Percentiles rank a stretch among this genome's conserved stretches.
These are phyloP conservation scores for Hirsutella minnesotensis DNA, from an alignment of 2,329 filamentous ascomycete genomes.

Conservation along the genomic window DNA sequence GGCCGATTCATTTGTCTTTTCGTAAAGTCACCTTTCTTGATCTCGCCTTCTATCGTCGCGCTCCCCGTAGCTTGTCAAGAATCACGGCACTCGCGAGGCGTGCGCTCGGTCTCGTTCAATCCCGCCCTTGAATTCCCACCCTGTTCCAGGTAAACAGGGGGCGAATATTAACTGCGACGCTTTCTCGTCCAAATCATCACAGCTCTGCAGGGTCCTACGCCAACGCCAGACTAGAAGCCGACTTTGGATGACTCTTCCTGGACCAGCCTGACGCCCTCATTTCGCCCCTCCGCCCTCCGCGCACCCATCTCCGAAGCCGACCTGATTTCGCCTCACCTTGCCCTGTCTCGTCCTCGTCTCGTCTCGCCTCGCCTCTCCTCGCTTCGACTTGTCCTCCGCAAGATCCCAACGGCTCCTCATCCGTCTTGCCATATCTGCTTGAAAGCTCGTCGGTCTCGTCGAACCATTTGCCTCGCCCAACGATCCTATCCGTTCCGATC, in stretches of 20 bases:
- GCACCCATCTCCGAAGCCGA: too few species aligned
- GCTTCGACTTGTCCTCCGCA: not conserved
- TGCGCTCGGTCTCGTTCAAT: not conserved
- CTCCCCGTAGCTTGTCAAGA: too few species aligned
- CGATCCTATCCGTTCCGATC: not conserved
- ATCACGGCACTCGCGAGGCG: not conserved
- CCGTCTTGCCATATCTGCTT: not conserved
- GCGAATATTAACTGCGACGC: not conserved
- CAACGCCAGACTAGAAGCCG: not conserved
- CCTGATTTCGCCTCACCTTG: not conserved
- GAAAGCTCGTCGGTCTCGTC: not conserved
- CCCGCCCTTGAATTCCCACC: not conserved
- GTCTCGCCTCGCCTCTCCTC: conserved; percentile 1
- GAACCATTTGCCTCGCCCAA: not conserved
- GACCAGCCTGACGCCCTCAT: not conserved
- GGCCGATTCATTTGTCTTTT: too few species aligned
- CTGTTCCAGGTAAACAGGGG: not conserved
- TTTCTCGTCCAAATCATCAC: not conserved
- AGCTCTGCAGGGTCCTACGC: not conserved
- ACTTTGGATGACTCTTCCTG: not conserved
- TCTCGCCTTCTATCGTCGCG: too few species aligned
- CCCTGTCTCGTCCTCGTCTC: not conserved
- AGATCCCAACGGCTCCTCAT: not conserved
- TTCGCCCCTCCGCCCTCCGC: not conserved
- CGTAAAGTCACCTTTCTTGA: too few species aligned